phyloP scores from a whole-genome alignment of 2,329 filamentous ascomycete species.

The Penicillium hesseltinei region DNA sequence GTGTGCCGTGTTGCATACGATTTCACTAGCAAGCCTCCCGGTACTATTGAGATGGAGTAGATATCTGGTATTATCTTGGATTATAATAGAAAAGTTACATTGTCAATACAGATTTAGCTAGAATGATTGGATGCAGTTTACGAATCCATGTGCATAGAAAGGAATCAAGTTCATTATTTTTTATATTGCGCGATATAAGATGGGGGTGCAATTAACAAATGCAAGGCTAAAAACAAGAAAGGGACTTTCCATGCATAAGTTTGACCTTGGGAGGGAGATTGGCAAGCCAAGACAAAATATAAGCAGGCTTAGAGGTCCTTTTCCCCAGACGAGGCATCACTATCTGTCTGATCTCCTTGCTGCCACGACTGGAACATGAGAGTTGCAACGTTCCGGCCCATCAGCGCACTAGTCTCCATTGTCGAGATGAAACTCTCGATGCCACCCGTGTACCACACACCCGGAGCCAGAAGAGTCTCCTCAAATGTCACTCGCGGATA shows the following conservation, averaged over 20 bases:
- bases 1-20: too few species aligned
- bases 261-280: too few species aligned
- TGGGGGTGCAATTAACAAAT: background rate
- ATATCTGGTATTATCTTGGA: too few species aligned
- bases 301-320: background rate
- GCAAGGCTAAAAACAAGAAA: background rate
- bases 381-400: constrained; percentile 65
- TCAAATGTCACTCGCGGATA: constrained; percentile 87
- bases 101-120: too few species aligned
- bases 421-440: constrained; percentile 95
- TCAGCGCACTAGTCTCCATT: constrained; percentile 93
- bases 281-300: background rate
- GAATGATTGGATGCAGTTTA: constrained; percentile 4
- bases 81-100: too few species aligned
- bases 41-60: too few species aligned
- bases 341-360: constrained; percentile 3
- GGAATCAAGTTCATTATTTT: constrained; percentile 4
- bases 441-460: constrained; percentile 58
- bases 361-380: constrained; percentile 56
- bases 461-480: constrained; percentile 62
- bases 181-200: background rate
- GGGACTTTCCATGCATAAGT: background rate
- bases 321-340: background rate
- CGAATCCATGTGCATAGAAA: constrained; percentile 17
- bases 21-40: too few species aligned